These are phyloP conservation scores for Malus domestica DNA, from an alignment of 306 rosid genomes.

Conservation along the genomic window ASM211411v1 NC_041798.1:19912001-19912500, in stretches of 20 bases:
- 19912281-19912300: conserved; percentile 43
- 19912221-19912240: conserved; percentile 19
- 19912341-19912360: conserved; percentile 77
- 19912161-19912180: background rate
- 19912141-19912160: background rate
- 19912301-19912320: conserved; percentile 93
- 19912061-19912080: background rate
- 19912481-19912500: conserved; percentile 15
- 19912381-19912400: conserved; percentile 87
- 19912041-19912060: background rate
- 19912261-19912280: conserved; percentile 40
- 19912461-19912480: conserved; percentile 92
- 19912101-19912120: background rate
- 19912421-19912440: conserved; percentile 72
- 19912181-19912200: background rate
- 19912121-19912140: conserved; percentile 2
- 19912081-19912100: background rate
- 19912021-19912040: background rate
- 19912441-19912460: conserved; percentile 73
- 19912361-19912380: conserved; percentile 99
- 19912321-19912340: conserved; percentile 91
- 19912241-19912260: conserved; percentile 50
- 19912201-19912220: conserved; percentile 16
- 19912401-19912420: conserved; percentile 74
- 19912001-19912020: conserved; percentile 7